Evolutionary conservation across 345 rosid genomes (phyloP).

Genomic region (Lagerstroemia speciosa): DNA sequence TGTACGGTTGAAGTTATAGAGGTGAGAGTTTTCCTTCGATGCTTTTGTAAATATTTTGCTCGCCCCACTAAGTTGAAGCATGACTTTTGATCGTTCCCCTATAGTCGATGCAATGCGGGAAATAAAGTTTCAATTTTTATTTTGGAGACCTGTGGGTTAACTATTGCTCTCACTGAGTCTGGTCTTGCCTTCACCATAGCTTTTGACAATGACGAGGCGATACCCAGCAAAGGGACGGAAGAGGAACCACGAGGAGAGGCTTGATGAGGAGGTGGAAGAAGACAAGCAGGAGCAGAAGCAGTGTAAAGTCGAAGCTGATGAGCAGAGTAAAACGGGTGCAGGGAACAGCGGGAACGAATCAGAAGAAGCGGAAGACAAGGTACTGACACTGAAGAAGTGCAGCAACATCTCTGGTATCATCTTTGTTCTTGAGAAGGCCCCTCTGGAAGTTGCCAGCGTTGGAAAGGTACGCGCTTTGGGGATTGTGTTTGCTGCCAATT

Average conservation of each 20-base stretch:
- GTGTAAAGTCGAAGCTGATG: constrained; percentile 12
- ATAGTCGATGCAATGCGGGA: no score
- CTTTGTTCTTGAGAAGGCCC: constrained; percentile 78
- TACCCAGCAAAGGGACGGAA: constrained; percentile 52
- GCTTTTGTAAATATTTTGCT: no score
- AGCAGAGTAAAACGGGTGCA: constrained; percentile 9
- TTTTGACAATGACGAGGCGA: constrained; percentile 47
- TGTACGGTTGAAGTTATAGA: no score
- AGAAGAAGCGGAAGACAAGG: constrained; percentile 20
- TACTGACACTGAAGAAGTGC: constrained; percentile 16
- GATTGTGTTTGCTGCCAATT: no score
- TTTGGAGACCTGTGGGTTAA: constrained; percentile 35
- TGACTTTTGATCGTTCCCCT: no score
- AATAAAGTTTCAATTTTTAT: no score
- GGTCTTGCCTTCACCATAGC: no score
- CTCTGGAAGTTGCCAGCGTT: no score
- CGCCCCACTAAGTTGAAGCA: no score
- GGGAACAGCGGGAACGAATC: constrained; percentile 16
- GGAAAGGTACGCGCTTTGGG: no score
- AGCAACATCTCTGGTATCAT: constrained; percentile 34
- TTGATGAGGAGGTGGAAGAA: constrained; percentile 40
- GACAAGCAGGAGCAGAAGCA: constrained; percentile 21
- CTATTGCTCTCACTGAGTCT: no score
- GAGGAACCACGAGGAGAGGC: constrained; percentile 53
- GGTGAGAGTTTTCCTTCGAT: no score